Evolutionary conservation across 345 rosid species (phyloP), one percentile per base, ranked within the genome.

Genomic region (Populus alba): DNA sequence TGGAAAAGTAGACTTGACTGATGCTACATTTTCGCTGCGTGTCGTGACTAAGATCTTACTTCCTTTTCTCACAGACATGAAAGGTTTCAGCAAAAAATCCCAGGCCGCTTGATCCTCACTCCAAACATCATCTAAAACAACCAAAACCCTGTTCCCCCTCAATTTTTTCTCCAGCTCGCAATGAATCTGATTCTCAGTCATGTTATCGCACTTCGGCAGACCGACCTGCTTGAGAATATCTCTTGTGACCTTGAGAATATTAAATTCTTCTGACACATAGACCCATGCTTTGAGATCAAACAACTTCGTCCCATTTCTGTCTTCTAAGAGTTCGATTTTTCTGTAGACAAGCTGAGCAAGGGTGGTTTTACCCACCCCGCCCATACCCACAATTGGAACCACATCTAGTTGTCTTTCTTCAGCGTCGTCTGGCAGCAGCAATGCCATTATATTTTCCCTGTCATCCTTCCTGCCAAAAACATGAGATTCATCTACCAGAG

Each of bases 401-500:
- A 79, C 80, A 68, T 74, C 66, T 3, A 61, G 22, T 4, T 62
- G 23, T 17, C 45, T 31, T 15, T 7, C 33, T 17, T 51, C n/a
- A 2, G 7, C 1, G 43, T 62, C 49, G 29, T 70, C 73, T 2
- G 45, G 41, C 8, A 39, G 8, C 1, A 82, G 16, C 76, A 70
- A 31, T 22, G 70, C 37, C 5, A 73, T 7, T 17, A 81, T 35
- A 1, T 4, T 33, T 47, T 59, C 62, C 33, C 15, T 74, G 18
- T 81, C 84, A 9, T 3, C 63, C 49, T 70, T 65, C 43, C 84
- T 82, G 0, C 81, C 85, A 71, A 31, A 75, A 33, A 82, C 77
- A 70, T 57, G 62, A 39, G 79, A 82, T 15, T 75, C 76, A 65
- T 78, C 79, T 2, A 70, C 72, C 74, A 47, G 12, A 2, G 77